These are phyloP conservation scores for Excoecaria cochinchinensis DNA, from an alignment of 345 rosid genomes.

Conservation along the genomic window DNA sequence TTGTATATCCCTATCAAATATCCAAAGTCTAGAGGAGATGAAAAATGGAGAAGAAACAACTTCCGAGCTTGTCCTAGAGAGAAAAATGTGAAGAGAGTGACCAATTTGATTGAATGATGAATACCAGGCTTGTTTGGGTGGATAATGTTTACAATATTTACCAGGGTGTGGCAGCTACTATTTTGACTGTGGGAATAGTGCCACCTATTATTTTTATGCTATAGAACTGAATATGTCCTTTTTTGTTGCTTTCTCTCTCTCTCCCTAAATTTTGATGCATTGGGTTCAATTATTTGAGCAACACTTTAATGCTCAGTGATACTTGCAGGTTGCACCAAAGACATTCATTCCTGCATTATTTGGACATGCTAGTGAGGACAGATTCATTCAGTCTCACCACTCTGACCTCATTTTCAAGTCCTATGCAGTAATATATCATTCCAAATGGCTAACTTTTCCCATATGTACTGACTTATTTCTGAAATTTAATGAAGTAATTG, in stretches of 20 bases:
- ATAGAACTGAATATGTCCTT: neutral
- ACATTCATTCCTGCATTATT: constrained; percentile 33
- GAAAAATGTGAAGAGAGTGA: neutral
- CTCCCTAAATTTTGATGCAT: neutral
- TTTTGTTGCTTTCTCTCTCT: neutral
- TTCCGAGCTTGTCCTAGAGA: neutral
- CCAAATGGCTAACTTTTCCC: neutral
- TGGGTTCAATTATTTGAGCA: constrained; percentile 6
- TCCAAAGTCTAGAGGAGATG: neutral
- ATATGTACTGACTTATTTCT: constrained; percentile 11
- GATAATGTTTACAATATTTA: neutral
- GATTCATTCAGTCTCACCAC: constrained; percentile 36
- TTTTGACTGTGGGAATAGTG: too few species aligned
- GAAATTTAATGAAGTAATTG: neutral
- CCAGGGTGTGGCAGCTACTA: neutral
- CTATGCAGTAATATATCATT: constrained; percentile 29
- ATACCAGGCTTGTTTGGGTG: neutral
- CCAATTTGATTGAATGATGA: neutral
- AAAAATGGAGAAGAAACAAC: neutral
- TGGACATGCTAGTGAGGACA: constrained; percentile 39
- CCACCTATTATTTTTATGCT: neutral
- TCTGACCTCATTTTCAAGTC: constrained; percentile 32
- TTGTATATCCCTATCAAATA: too few species aligned
- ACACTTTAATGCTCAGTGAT: constrained; percentile 7
- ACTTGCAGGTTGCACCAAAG: constrained; percentile 36